Base-by-base conservation (phyloP, 2,329 filamentous ascomycete species). In the Thyridium curvatum region DNA sequence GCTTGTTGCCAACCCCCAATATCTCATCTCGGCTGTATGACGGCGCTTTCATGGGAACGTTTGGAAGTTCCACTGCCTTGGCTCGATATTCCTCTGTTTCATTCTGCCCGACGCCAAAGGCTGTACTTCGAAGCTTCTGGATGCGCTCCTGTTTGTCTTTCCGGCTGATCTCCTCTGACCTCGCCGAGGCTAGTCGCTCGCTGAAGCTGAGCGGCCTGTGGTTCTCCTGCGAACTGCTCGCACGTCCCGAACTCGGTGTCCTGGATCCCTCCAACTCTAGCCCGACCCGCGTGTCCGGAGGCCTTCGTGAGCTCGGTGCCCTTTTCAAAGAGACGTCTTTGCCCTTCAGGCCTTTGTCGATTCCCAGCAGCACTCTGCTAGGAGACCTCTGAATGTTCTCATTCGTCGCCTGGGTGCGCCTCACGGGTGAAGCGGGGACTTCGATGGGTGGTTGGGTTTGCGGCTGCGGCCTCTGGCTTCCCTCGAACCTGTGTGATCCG, bases 301-400 rank as follows among this genome's bases (percentile, higher is more conserved):
- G 50, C 40, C 55, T 67, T 39, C 62, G 66, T 21, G 68, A 54
- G 41, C 65, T 72, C 3, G 79, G 71, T 3, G 86, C 79, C 47
- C 87, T 74, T 59, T 86, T 93, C 18, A 97, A 65, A 3, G 90
- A 96, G 26, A 97, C 72, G 51, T 96, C 88, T 42, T 78, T 78
- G 2, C 83, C 89, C 50, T 73, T 84, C 29, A 90, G 66, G 1
- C 88, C 89, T 57, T 94, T 94, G 61, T 95, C 90, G 45, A 97
- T 94, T 5, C 93, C 91, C 13, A 97, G 61, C 14, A 88, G 62
- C 12, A 93, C 77, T 43, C 90, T 74, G 38, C 84, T 84, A 1
- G 93, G 91, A 2, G 90, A 96, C 18, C 73, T 78, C 29, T 79
- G 81, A 12, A 76, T 66, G n/a, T 65, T 66, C 13, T 66, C 53